Evolutionary conservation across 1,284 basidiomycete species (phyloP).

Genomic region (Ganoderma lucidum): DNA sequence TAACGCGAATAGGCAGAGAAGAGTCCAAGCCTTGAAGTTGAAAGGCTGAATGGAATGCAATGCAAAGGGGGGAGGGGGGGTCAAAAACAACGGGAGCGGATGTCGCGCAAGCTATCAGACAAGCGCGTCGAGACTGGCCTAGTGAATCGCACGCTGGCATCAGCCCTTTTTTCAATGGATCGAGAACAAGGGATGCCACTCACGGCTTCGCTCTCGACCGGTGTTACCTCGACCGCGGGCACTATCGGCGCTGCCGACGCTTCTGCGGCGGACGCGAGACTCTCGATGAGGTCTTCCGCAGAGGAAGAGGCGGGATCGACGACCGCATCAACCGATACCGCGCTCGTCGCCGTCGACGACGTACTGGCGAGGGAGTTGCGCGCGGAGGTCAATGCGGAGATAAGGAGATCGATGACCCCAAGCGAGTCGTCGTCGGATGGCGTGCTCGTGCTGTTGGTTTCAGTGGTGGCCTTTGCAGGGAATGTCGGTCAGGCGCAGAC

Average conservation of each 20-base stretch:
- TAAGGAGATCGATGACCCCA: slow-evolving; percentile 19
- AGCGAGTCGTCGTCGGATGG: slow-evolving; percentile 14
- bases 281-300: neutral
- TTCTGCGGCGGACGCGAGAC: neutral
- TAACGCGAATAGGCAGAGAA: neutral
- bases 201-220: slow-evolving; percentile 5
- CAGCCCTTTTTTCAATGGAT: neutral
- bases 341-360: neutral
- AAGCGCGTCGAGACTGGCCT: slow-evolving; percentile 8
- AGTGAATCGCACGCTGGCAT: neutral
- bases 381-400: slow-evolving; percentile 15
- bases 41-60: neutral
- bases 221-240: neutral
- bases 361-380: slow-evolving; percentile 6
- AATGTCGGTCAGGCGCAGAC: neutral
- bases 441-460: neutral
- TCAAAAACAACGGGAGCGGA: neutral
- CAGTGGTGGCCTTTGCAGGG: neutral
- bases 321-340: slow-evolving; percentile 12
- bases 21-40: neutral
- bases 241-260: neutral
- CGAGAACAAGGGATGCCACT: neutral
- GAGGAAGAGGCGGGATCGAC: neutral
- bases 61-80: neutral
- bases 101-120: neutral